Evolutionary conservation across 2,329 filamentous ascomycete species (phyloP).

Genomic region (Microdochium bolleyi): DNA sequence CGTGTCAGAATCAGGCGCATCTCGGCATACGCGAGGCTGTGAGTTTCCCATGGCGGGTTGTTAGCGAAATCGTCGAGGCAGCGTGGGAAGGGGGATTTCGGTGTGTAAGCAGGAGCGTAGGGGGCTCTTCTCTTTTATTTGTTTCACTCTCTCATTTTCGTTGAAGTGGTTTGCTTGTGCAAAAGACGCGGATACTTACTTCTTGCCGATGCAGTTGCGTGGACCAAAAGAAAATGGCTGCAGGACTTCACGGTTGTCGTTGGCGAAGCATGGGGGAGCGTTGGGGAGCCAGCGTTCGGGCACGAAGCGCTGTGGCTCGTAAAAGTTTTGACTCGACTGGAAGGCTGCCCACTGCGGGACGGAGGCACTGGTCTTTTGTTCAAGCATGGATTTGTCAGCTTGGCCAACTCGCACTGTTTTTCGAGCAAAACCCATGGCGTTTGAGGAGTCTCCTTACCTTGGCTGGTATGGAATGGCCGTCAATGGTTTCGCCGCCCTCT

Average conservation of each 20-base stretch:
- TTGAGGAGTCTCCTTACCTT: background rate
- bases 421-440: background rate
- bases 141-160: background rate
- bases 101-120: background rate
- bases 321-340: constrained; percentile 12
- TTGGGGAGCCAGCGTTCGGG: background rate
- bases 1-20: constrained; percentile 37
- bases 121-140: background rate
- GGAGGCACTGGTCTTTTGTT: background rate
- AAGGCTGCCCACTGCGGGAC: constrained; percentile 11
- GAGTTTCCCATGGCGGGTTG: background rate
- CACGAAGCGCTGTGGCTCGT: background rate
- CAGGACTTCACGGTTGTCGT: background rate
- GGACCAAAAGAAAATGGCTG: background rate
- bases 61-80: background rate
- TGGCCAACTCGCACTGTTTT: background rate
- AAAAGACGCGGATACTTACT: constrained; percentile 17
- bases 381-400: background rate
- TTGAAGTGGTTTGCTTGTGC: background rate
- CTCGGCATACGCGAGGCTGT: constrained; percentile 35
- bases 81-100: background rate
- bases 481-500: background rate
- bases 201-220: constrained; percentile 7
- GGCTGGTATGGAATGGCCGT: background rate
- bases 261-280: background rate